Conservation (phyloP, 1,284 basidiomycete genomes). For the Phenoliferia sp. region DNA sequence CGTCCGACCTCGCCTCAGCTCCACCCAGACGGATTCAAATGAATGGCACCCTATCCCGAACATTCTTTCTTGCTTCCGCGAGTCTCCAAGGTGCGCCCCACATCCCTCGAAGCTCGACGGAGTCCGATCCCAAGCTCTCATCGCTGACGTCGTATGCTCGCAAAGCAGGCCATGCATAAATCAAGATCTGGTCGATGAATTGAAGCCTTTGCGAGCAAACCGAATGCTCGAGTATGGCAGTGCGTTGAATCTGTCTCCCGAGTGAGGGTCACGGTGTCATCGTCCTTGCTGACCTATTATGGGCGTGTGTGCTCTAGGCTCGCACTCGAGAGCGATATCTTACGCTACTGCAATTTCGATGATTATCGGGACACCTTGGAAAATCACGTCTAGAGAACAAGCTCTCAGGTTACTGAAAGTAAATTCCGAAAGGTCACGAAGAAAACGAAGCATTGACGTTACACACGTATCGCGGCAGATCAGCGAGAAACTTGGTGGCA, state of each 20-base stretch:
- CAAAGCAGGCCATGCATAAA: background rate
- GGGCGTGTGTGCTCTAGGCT: background rate
- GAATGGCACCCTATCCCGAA: background rate
- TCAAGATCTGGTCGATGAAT: background rate
- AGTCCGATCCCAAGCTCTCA: too few species aligned
- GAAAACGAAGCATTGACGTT: too few species aligned
- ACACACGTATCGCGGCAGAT: too few species aligned
- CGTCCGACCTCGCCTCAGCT: too few species aligned
- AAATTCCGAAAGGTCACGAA: background rate
- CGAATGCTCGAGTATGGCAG: background rate
- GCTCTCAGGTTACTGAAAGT: constrained; percentile 21
- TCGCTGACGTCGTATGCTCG: too few species aligned
- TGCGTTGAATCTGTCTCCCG: background rate
- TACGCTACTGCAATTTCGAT: constrained; percentile 28
- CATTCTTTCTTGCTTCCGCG: background rate
- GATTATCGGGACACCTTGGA: constrained; percentile 30
- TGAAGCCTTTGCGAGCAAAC: background rate
- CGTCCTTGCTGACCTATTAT: background rate
- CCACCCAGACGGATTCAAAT: too few species aligned
- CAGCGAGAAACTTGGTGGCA: constrained; percentile 24
- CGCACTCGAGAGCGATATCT: constrained; percentile 9
- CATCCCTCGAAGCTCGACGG: background rate
- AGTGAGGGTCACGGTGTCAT: too few species aligned
- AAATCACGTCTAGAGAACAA: constrained; percentile 21
- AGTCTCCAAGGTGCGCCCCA: background rate